Base-by-base conservation (phyloP, 768 basidiomycete genomes). In the Ramaria sp. region DNA sequence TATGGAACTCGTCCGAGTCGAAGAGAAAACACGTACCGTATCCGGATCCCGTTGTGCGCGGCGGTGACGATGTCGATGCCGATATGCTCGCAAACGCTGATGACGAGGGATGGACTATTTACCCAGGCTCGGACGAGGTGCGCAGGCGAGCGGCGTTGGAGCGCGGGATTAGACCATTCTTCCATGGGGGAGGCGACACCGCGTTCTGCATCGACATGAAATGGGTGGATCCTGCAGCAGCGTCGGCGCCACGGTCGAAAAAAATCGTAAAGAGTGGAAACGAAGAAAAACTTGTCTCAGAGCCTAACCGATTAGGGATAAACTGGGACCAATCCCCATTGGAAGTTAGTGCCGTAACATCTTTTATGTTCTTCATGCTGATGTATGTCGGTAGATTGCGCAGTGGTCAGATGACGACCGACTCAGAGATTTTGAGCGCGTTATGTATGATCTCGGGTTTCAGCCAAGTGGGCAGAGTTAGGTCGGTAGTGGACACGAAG, bases 1-100 rank as follows among this genome's bases (percentile, higher is more conserved):
- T 20, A 13, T 49, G 17, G 33, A 39, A 19, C 39, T 17, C 51
- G n/a, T n/a, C 45, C 59, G 33, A 19, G 19, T 24, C 37, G 15
- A 15, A 51, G 30, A 17, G 20, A 12, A 42, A 10, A 30, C n/a
- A 37, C 22, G 24, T 60, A n/a, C 19, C 43, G 39, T 42, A 43
- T 24, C 42, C 50, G 20, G 57, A 52, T 12, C 41, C 41, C 7
- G 42, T 58, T 7, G 27, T 55, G 20, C 55, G 54, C 19, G 48
- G 48, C 9, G 53, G 33, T 30, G 56, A 60, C 41, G 61, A 62
- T 48, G 61, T 62, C 19, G 61, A 62, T 6, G 62, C 62, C 33
- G 66, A 66, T 54, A 51, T 64, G 53, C 59, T 68, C 24, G 70
- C 65, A 41, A 68, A 71, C 53, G 60, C 65, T 10, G 63, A 56